Evolutionary conservation across 2,329 filamentous ascomycete genomes (phyloP).

Genomic region (Aspergillus udagawae): DNA sequence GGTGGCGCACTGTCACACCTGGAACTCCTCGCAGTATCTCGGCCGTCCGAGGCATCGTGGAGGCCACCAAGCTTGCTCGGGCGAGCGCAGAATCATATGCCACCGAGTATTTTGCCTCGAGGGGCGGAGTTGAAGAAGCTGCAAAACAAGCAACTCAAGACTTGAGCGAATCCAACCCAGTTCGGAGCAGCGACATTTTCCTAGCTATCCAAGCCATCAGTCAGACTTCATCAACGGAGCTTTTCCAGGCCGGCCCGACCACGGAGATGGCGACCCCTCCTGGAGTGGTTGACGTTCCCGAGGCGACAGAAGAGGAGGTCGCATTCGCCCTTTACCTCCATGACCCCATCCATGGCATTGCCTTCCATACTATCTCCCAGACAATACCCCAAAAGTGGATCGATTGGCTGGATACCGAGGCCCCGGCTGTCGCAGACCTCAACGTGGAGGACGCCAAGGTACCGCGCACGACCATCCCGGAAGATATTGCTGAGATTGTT

Average conservation of each 20-base stretch:
- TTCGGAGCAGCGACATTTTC: constrained; percentile 91
- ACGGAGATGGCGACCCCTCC: constrained; percentile 28
- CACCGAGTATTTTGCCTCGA: constrained; percentile 72
- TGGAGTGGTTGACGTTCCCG: constrained; percentile 34
- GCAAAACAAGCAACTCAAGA: constrained; percentile 75
- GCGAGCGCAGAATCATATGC: constrained; percentile 87
- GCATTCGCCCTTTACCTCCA: constrained; percentile 74
- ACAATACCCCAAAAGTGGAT: constrained; percentile 80
- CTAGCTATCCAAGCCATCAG: constrained; percentile 86
- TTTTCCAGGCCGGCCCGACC: constrained; percentile 62
- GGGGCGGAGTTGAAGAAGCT: constrained; percentile 76
- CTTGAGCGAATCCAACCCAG: constrained; percentile 79
- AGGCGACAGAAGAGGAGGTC: constrained; percentile 54
- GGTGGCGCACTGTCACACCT: constrained; percentile 70
- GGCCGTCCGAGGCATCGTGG: constrained; percentile 71
- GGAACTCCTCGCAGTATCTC: constrained; percentile 69
- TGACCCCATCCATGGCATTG: constrained; percentile 88
- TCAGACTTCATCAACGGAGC: constrained; percentile 57
- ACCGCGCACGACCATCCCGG: constrained; percentile 53
- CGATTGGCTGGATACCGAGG: constrained; percentile 79
- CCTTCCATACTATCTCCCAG: constrained; percentile 80
- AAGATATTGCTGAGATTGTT: constrained; percentile 84
- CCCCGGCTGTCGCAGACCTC: constrained; percentile 35
- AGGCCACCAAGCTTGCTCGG: constrained; percentile 86
- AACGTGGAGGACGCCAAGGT: constrained; percentile 35